Evolutionary conservation across 306 rosid genomes (phyloP), one percentile per base, ranked within the genome.

Genomic region (Purshia tridentata): DNA sequence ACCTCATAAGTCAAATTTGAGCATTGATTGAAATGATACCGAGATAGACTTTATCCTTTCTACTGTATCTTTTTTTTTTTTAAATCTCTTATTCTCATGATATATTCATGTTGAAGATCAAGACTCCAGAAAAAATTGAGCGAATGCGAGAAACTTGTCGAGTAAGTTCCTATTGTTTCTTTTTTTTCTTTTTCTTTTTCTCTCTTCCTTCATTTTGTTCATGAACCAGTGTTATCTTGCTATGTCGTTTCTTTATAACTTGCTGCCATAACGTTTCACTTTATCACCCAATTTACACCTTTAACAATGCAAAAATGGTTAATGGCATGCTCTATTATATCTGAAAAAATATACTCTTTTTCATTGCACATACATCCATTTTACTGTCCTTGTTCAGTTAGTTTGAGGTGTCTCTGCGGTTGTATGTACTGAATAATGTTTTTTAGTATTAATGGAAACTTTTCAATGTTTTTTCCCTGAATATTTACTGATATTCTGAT

Each of bases 61-160:
- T 65, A 61, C 52, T 22, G 56, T 48, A 70, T 50, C 41, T 14
- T 48, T 68, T 6, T 6, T 47, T 18, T 44, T 74, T 41, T n/a
- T n/a, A n/a, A n/a, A 65, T 70, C 22, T 23, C 22, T 9, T 11
- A 45, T 14, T 42, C 0, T 23, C 29, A 37, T 56, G 69, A 60
- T 75, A 20, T 68, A 15, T 72, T 81, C 62, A 9, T 73, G 70
- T 39, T 73, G 90, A 65, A 94, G 98, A 87, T 94, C 81, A 94
- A 94, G 81, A 82, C 90, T 52, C 83, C 82, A 3, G 88, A 85
- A 63, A 92, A 76, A 83, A 91, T 94, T 53, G 82, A 83, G 85
- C 84, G 83, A 80, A 91, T 94, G 99, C 90, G 89, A 82, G 96
- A 89, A 86, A 73, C 91, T 22, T 90, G 95, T 75, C 82, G 78